Conservation (phyloP, 331 rosid genomes). For the Malus hybrid region DNA sequence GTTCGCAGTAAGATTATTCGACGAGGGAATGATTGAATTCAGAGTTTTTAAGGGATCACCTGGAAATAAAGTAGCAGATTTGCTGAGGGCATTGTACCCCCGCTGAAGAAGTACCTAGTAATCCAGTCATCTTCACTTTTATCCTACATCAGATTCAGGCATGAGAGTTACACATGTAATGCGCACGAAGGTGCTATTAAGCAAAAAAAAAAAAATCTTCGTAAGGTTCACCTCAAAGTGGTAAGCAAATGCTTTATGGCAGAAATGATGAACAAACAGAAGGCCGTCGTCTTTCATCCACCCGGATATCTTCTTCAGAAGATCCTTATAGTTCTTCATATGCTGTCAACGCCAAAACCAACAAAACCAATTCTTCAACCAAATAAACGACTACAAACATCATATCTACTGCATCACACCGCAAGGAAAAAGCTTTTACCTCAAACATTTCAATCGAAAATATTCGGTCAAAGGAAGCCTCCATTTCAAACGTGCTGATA, state of each 20-base stretch:
- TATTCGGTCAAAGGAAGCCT: slow-evolving; percentile 71
- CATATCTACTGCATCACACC: background rate
- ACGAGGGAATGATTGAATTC: background rate
- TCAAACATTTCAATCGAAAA: slow-evolving; percentile 93
- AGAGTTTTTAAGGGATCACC: slow-evolving; percentile 31
- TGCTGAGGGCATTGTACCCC: slow-evolving; percentile 96
- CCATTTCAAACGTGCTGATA: slow-evolving; percentile 71
- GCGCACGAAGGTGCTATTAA: background rate
- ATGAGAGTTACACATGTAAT: background rate
- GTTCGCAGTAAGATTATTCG: background rate
- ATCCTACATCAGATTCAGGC: slow-evolving; percentile 39
- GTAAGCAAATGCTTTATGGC: slow-evolving; percentile 81
- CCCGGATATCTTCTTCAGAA: slow-evolving; percentile 75
- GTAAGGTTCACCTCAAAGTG: slow-evolving; percentile 68
- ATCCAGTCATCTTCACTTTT: slow-evolving; percentile 85
- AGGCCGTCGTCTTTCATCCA: slow-evolving; percentile 84
- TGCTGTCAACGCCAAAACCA: slow-evolving; percentile 47
- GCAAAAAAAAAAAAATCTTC: background rate
- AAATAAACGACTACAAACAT: background rate
- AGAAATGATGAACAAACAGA: slow-evolving; percentile 76
- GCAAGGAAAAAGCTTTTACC: slow-evolving; percentile 30
- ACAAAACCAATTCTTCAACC: slow-evolving; percentile 10
- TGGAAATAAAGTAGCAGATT: slow-evolving; percentile 87
- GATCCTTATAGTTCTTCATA: slow-evolving; percentile 91
- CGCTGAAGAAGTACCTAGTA: slow-evolving; percentile 76